Percentiles rank a stretch among this genome's conserved stretches.
phyloP scores from a whole-genome alignment of 768 basidiomycete genomes.

The Rhizopogon rudus region DNA sequence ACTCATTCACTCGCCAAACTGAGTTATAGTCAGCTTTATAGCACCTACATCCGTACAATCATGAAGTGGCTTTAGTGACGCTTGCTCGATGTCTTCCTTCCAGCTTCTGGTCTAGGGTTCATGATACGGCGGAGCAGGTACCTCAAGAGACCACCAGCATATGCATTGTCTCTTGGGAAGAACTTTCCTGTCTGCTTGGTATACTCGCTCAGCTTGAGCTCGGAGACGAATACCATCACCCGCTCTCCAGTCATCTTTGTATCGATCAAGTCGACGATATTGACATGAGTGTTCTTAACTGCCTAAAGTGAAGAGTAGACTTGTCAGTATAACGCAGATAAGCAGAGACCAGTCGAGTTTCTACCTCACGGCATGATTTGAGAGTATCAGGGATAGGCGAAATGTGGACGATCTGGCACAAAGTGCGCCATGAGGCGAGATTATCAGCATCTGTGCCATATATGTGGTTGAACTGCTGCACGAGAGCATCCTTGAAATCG shows the following conservation, averaged over 20 bases:
- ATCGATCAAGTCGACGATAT: conserved; percentile 28
- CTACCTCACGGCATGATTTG: conserved; percentile 13
- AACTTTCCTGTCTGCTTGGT: conserved; percentile 13
- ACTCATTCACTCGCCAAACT: neutral
- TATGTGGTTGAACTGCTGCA: conserved; percentile 19
- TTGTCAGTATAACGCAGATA: neutral
- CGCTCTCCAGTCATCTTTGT: conserved; percentile 3
- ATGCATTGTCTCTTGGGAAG: conserved; percentile 24
- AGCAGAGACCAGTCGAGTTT: neutral
- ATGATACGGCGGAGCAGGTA: conserved; percentile 22
- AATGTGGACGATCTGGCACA: conserved; percentile 15
- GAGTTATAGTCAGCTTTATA: neutral
- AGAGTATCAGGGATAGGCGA: conserved; percentile 11
- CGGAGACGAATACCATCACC: conserved; percentile 16
- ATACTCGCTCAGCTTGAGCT: conserved; percentile 17
- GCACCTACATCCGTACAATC: neutral
- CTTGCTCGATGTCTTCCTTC: neutral
- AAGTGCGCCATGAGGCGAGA: conserved; percentile 13
- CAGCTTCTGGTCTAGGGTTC: neutral
- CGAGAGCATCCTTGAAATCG: conserved; percentile 16
- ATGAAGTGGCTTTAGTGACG: neutral
- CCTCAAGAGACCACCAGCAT: conserved; percentile 24
- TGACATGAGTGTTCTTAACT: conserved; percentile 21
- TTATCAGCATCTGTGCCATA: conserved; percentile 14
- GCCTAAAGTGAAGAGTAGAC: conserved; percentile 5